These are phyloP conservation scores for Yamadazyma pseudoaaseri DNA, from an alignment of 1,139 yeast species.

Conservation along the genomic window DNA sequence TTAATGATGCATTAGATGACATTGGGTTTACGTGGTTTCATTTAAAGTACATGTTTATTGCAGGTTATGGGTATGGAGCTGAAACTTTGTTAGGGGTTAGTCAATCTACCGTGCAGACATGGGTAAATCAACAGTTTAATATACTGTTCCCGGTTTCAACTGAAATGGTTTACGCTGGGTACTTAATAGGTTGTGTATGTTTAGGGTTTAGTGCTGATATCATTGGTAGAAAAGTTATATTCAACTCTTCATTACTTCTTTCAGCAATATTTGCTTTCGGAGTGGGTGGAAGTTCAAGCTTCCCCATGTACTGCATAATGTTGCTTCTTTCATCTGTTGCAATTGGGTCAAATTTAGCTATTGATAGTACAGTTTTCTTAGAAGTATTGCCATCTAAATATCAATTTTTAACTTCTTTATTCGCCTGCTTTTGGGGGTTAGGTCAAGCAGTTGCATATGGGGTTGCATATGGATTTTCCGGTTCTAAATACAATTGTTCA, in stretches of 20 bases:
- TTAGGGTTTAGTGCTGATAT: constrained; percentile 55
- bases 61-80: constrained; percentile 23
- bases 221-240: constrained; percentile 51
- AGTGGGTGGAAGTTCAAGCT: constrained; percentile 28
- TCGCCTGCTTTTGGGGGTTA: constrained; percentile 37
- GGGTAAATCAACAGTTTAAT: constrained; percentile 27
- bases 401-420: constrained; percentile 23
- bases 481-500: constrained; percentile 26
- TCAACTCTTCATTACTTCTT: constrained; percentile 34
- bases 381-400: constrained; percentile 22
- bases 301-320: constrained; percentile 26
- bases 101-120: constrained; percentile 41
- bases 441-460: constrained; percentile 33
- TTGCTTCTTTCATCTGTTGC: constrained; percentile 21
- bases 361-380: constrained; percentile 27
- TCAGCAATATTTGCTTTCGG: constrained; percentile 23
- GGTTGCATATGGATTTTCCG: constrained; percentile 31
- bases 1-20: constrained; percentile 50
- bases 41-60: constrained; percentile 27
- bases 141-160: constrained; percentile 18
- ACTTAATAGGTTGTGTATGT: constrained; percentile 49
- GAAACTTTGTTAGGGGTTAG: constrained; percentile 22
- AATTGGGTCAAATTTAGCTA: constrained; percentile 29
- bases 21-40: constrained; percentile 53
- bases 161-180: constrained; percentile 29